A percentile compares a stretch with the other conserved stretches of the same genome.
Conservation (phyloP, 2,329 filamentous ascomycete species). For the Monosporascus sp. region DNA sequence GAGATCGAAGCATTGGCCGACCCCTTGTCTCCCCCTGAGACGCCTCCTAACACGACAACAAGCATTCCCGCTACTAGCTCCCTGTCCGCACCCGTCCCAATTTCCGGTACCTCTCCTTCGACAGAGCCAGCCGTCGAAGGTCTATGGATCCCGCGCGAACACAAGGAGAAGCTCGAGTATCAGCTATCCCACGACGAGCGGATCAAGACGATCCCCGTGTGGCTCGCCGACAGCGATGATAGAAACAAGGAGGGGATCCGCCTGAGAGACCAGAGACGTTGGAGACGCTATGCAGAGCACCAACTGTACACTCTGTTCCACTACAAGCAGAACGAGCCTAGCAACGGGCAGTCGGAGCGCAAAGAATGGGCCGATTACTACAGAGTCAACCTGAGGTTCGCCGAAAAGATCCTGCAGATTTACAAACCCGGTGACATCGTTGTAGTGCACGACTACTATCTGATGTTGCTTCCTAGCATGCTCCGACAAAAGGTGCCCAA, state of each 20-base stretch:
- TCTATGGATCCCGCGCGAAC: slow-evolving; percentile 62
- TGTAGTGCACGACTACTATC: slow-evolving; percentile 89
- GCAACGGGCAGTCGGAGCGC: slow-evolving; percentile 74
- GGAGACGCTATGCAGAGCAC: slow-evolving; percentile 86
- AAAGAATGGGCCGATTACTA: slow-evolving; percentile 90
- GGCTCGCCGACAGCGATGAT: slow-evolving; percentile 75
- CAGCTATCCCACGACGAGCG: slow-evolving; percentile 67
- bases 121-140: slow-evolving; percentile 61
- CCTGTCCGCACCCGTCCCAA: slow-evolving; percentile 72
- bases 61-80: slow-evolving; percentile 58
- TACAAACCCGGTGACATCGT: slow-evolving; percentile 93
- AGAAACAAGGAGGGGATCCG: slow-evolving; percentile 60
- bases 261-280: slow-evolving; percentile 76
- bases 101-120: slow-evolving; percentile 55
- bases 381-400: slow-evolving; percentile 87
- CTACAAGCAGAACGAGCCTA: slow-evolving; percentile 91
- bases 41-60: slow-evolving; percentile 44
- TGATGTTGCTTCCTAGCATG: slow-evolving; percentile 84
- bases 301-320: slow-evolving; percentile 91
- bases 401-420: slow-evolving; percentile 77
- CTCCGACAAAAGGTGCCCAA: slow-evolving; percentile 79
- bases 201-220: slow-evolving; percentile 80
- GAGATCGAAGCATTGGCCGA: slow-evolving; percentile 60
- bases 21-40: slow-evolving; percentile 39
- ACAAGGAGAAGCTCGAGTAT: slow-evolving; percentile 68